Base-by-base conservation (phyloP, 176 grass and related monocot genomes). In the Oryza brachyantha region DNA sequence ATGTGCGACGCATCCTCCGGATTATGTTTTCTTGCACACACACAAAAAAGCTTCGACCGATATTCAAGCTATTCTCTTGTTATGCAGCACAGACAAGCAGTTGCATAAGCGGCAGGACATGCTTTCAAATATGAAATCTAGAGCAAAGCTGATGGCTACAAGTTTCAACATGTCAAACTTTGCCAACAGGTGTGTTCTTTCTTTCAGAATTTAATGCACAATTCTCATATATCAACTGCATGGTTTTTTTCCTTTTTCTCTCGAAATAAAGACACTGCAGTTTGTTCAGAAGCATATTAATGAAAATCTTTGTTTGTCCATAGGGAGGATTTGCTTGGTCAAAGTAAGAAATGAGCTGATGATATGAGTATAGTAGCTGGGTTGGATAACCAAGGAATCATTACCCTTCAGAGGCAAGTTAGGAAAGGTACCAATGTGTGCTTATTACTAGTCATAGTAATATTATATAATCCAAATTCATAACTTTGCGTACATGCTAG, bases 351-450 rank as follows among this genome's bases (percentile, higher is more conserved):
- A 25, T 35, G 72, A 36, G 88, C 68, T 59, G 92, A 98, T 66
- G 92, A 94, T 72, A 85, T 92, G 87, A 92, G 82, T 38, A 94
- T 90, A 91, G 85, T 88, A 73, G 69, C 83, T 66, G 95, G 85
- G 17, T 81, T 98, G 81, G 95, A 98, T 78, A 98, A 98, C 78
- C 90, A 94, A 88, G 92, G 90, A 14, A 85, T 98, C 81, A 90
- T 98, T 90, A 74, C 77, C 81, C 86, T 98, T 72, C 95, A 98
- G 80, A 94, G 95, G 83, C 95, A 98, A 85, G 84, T 98, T 61
- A 94, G 94, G 89, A 91, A 83, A 92, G 95, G 95, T 98, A 83
- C 58, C 54, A n/a, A n/a, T n/a, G n/a, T n/a, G n/a, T n/a, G n/a
- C n/a, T n/a, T n/a, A n/a, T n/a, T n/a, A n/a, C n/a, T n/a, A n/a